These are phyloP conservation scores for Nemania diffusa DNA, from an alignment of 2,329 filamentous ascomycete species.

Conservation along the genomic window DNA sequence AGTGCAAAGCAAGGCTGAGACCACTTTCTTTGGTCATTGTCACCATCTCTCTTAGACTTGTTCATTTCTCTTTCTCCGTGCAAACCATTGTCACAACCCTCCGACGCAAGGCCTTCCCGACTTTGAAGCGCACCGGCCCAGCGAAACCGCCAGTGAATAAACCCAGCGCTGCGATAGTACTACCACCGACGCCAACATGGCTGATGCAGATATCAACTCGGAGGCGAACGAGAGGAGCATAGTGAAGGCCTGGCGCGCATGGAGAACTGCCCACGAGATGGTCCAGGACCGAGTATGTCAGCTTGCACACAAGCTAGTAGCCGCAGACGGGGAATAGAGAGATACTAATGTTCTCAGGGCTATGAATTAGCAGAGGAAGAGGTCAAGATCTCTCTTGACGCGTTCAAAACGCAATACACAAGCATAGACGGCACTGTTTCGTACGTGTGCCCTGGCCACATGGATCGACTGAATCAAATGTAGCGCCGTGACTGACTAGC, in stretches of 20 bases:
- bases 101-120: not conserved
- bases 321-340: not conserved
- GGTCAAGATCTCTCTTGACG: conserved; percentile 84
- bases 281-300: conserved; percentile 82
- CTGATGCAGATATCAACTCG: conserved; percentile 54
- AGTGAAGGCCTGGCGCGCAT: conserved; percentile 88
- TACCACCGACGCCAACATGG: conserved; percentile 48
- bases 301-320: conserved; percentile 29
- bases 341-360: conserved; percentile 67
- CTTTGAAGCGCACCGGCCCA: not conserved
- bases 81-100: not conserved
- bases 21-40: conserved; percentile 22
- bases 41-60: not conserved
- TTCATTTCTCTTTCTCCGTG: conserved; percentile 17
- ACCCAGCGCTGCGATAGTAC: not conserved
- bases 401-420: conserved; percentile 79
- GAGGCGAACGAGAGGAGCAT: conserved; percentile 63
- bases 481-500: conserved; percentile 19
- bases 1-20: conserved; percentile 43
- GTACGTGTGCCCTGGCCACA: conserved; percentile 61
- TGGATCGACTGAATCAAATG: not conserved
- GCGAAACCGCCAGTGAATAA: not conserved
- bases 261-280: conserved; percentile 95
- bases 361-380: conserved; percentile 93
- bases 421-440: conserved; percentile 78